Conservation (phyloP, 176 grass and related monocot species). For the Ensete glaucum region DNA sequence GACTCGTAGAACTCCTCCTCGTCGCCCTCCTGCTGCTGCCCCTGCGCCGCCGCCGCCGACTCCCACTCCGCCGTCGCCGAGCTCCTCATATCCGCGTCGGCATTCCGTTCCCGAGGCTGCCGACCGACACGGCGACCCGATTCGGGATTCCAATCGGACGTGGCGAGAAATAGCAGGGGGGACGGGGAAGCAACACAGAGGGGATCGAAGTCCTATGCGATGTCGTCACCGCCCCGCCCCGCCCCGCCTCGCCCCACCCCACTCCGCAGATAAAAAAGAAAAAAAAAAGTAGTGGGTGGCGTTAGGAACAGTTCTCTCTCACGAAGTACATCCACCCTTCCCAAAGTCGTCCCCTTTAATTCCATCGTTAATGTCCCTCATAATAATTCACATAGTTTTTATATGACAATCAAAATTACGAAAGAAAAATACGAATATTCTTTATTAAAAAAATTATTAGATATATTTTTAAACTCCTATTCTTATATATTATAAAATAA, state of each 20-base stretch:
- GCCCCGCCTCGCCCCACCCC: background rate
- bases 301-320: background rate
- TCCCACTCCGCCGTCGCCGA: background rate
- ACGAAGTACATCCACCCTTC: too few relatives aligned
- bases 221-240: constrained; percentile 1
- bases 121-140: constrained; percentile 9
- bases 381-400: too few relatives aligned
- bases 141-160: constrained; percentile 1
- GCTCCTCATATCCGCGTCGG: background rate
- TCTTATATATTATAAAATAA: too few relatives aligned
- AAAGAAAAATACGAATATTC: too few relatives aligned
- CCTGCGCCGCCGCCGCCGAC: background rate
- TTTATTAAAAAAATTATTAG: too few relatives aligned
- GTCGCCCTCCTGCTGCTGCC: constrained; percentile 7
- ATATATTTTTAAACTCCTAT: too few relatives aligned
- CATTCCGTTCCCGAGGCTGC: constrained; percentile 1
- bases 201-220: constrained; percentile 6
- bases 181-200: background rate
- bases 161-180: background rate
- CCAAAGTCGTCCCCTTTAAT: too few relatives aligned
- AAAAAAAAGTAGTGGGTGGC: background rate
- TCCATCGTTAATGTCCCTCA: too few relatives aligned
- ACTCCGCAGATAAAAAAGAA: background rate
- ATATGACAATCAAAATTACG: too few relatives aligned
- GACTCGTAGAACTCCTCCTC: constrained; percentile 92